These are phyloP conservation scores for Geotrichum carabidarum DNA, from an alignment of 1,139 yeast genomes.

Conservation along the genomic window DNA sequence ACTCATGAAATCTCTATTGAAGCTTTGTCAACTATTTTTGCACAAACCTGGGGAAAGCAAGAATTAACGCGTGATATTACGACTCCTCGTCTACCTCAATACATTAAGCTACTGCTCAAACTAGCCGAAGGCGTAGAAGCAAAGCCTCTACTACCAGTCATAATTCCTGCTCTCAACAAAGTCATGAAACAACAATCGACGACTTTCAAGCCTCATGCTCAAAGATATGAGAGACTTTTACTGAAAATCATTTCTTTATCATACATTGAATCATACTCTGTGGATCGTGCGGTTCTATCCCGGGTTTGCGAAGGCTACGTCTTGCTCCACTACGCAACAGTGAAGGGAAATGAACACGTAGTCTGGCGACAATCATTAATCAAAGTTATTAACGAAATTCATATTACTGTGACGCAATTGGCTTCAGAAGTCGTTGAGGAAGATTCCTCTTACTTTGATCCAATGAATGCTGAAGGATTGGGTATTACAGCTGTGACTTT, in stretches of 20 bases:
- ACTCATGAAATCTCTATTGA: slow-evolving; percentile 49
- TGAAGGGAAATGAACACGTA: slow-evolving; percentile 42
- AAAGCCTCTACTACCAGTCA: slow-evolving; percentile 35
- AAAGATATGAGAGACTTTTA: slow-evolving; percentile 52
- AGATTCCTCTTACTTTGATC: slow-evolving; percentile 18
- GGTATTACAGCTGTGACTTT: neutral
- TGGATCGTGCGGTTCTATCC: slow-evolving; percentile 41
- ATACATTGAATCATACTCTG: slow-evolving; percentile 32
- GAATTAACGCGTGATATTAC: slow-evolving; percentile 77
- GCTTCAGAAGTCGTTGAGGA: slow-evolving; percentile 25
- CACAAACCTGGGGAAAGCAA: slow-evolving; percentile 69
- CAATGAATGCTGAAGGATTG: neutral
- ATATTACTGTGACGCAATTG: slow-evolving; percentile 22
- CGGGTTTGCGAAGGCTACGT: slow-evolving; percentile 52
- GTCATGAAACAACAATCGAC: slow-evolving; percentile 61
- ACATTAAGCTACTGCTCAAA: slow-evolving; percentile 51
- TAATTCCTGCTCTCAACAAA: slow-evolving; percentile 48
- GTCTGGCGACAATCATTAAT: slow-evolving; percentile 33
- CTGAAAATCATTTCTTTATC: slow-evolving; percentile 37
- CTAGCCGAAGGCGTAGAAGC: slow-evolving; percentile 30
- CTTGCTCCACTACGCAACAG: slow-evolving; percentile 55
- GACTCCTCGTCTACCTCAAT: slow-evolving; percentile 68
- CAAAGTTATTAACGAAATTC: slow-evolving; percentile 28
- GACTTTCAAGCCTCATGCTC: slow-evolving; percentile 73
- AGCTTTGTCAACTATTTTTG: slow-evolving; percentile 48